Conservation (phyloP, 495 filamentous ascomycete genomes). For the Xylaria cubensis region DNA sequence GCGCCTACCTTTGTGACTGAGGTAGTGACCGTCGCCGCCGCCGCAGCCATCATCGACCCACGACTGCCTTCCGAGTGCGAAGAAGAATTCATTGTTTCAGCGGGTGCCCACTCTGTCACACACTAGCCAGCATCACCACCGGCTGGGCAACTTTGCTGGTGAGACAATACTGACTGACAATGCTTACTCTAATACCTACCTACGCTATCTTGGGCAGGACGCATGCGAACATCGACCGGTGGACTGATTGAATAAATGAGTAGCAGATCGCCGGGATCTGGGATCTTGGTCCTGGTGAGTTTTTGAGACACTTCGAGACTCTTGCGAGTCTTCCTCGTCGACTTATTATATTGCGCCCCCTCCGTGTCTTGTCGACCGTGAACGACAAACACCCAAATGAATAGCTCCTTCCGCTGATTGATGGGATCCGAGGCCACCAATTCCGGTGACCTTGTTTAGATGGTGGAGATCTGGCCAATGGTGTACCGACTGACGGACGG, state of each 20-base stretch:
- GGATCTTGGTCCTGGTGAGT: background rate
- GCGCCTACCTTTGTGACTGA: constrained; percentile 6
- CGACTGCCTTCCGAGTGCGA: background rate
- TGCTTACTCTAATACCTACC: background rate
- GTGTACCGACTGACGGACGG: background rate
- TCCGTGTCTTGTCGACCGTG: background rate
- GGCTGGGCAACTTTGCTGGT: background rate
- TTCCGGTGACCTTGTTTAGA: constrained; percentile 16
- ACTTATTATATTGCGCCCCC: background rate
- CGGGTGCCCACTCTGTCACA: constrained; percentile 19
- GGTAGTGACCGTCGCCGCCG: background rate
- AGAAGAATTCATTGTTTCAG: constrained; percentile 10
- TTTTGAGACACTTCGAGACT: background rate
- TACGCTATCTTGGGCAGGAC: background rate
- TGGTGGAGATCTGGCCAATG: constrained; percentile 7
- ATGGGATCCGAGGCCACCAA: constrained; percentile 7
- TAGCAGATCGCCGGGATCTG: background rate
- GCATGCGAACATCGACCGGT: background rate
- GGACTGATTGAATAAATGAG: background rate
- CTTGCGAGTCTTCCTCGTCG: background rate
- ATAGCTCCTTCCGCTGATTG: constrained; percentile 4
- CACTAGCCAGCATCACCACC: constrained; percentile 2
- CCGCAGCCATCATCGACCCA: background rate
- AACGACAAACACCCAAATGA: background rate
- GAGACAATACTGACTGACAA: background rate